Percentiles rank a stretch among this genome's conserved stretches.
Conservation (phyloP, 805 yeast species). For the Wickerhamomyces hampshirensis region DNA sequence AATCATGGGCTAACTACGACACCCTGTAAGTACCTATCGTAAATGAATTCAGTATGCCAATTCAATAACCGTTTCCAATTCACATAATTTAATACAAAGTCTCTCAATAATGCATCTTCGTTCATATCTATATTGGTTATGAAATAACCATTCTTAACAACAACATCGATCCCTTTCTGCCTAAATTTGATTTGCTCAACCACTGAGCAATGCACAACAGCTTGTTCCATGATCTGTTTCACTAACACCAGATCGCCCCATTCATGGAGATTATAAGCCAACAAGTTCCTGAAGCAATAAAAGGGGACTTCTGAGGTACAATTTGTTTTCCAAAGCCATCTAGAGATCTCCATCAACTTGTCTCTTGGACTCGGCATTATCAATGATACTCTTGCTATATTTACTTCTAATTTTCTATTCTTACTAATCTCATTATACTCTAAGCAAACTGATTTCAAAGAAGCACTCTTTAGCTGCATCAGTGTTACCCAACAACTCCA, state of each 20-base stretch:
- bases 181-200: conserved; percentile 16
- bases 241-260: conserved; percentile 15
- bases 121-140: conserved; percentile 10
- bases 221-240: conserved; percentile 16
- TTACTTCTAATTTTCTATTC: conserved; percentile 1
- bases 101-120: conserved; percentile 9
- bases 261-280: conserved; percentile 9
- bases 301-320: conserved; percentile 19
- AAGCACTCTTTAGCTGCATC: conserved; percentile 6
- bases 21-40: conserved; percentile 9
- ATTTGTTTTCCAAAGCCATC: conserved; percentile 21
- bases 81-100: conserved; percentile 12
- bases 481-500: conserved; percentile 27
- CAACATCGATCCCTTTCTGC: conserved; percentile 10
- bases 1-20: not conserved
- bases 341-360: conserved; percentile 9
- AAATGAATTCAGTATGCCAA: conserved; percentile 19
- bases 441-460: conserved; percentile 5
- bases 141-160: conserved; percentile 12
- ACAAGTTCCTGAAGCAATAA: conserved; percentile 14
- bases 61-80: conserved; percentile 19
- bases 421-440: conserved; percentile 13
- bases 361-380: conserved; percentile 8
- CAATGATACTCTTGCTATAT: conserved; percentile 1
- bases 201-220: conserved; percentile 15